phyloP scores from a whole-genome alignment of 352 stramenopile species.

The Phytopythium cucurbitacearum region DNA sequence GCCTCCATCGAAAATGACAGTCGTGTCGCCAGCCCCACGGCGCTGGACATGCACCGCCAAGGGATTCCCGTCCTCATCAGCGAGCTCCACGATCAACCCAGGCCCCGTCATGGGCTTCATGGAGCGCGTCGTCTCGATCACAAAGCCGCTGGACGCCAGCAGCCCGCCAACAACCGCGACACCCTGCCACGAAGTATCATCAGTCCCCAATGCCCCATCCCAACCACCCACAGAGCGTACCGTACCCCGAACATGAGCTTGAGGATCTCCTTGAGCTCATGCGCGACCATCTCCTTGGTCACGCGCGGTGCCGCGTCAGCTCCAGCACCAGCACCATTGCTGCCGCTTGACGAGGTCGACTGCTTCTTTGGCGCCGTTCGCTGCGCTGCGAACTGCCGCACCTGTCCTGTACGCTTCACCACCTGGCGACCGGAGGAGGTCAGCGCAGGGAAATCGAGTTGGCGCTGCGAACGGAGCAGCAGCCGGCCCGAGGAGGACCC shows the following conservation, averaged over 20 bases:
- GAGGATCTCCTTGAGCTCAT: conserved; percentile 53
- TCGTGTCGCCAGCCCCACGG: conserved; percentile 40
- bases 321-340: background rate
- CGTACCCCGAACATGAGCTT: conserved; percentile 59
- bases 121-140: conserved; percentile 65
- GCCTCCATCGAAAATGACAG: conserved; percentile 66
- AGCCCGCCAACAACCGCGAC: conserved; percentile 35
- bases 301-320: conserved; percentile 10
- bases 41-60: conserved; percentile 53
- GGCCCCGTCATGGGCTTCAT: conserved; percentile 48
- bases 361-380: too few relatives aligned
- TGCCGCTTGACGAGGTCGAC: too few relatives aligned
- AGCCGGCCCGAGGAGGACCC: too few relatives aligned
- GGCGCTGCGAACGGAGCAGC: too few relatives aligned
- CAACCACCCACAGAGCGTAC: background rate
- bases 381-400: too few relatives aligned
- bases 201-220: background rate
- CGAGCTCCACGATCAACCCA: conserved; percentile 44
- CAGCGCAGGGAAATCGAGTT: too few relatives aligned
- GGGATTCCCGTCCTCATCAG: conserved; percentile 25
- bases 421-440: too few relatives aligned
- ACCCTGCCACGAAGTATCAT: conserved; percentile 17
- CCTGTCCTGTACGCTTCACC: too few relatives aligned
- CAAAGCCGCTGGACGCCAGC: conserved; percentile 48
- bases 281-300: conserved; percentile 39